Evolutionary conservation across 1,284 basidiomycete species (phyloP), one percentile per base, ranked within the genome.

Genomic region (Naganishia sp.): DNA sequence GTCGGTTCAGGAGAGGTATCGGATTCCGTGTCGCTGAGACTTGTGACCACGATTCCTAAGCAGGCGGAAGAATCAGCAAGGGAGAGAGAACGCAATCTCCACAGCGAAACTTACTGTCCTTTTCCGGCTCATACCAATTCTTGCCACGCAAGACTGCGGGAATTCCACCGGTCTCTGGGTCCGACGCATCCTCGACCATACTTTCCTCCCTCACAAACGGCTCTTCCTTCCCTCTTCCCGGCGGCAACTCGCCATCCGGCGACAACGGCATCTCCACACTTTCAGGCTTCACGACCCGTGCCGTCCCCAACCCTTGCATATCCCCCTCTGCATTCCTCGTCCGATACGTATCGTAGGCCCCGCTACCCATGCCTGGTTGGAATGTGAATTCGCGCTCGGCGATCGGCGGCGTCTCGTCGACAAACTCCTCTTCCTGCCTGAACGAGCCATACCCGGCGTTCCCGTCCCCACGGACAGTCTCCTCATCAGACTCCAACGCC

Each of bases 21-120:
- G 23, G 66, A 67, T 53, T 71, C 68, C 11, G 52, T 52, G 39
- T 70, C 69, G 47, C 58, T 63, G 15, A 69, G 67, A 39, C 52
- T 68, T 4, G 69, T 68, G 23, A 68, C 56, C 23, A 68, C 39
- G 25, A 68, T 65, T 35, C 63, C 63, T 65, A 47, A 5, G 3
- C 23, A 50, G 21, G 45, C 45, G 10, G n/a, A 23, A 32, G 42
- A 18, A 47, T n/a, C 15, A 17, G 41, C 41, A 31, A 42, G 15
- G n/a, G 21, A 21, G 18, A 42, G 21, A 23, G 31, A 31, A 45
- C 28, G 18, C 13, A 28, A 25, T 15, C 15, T 43, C 23, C n/a
- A n/a, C 28, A 60, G 17, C 11, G 2, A 13, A 18, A 63, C 63
- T 58, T 42, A 65, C 67, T 63, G 50, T 68, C 67, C 31, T 65